Evolutionary conservation across 192 early-diverging fungal genomes (phyloP), one percentile per base, ranked within the genome.

Genomic region (Powellomyces hirtus): DNA sequence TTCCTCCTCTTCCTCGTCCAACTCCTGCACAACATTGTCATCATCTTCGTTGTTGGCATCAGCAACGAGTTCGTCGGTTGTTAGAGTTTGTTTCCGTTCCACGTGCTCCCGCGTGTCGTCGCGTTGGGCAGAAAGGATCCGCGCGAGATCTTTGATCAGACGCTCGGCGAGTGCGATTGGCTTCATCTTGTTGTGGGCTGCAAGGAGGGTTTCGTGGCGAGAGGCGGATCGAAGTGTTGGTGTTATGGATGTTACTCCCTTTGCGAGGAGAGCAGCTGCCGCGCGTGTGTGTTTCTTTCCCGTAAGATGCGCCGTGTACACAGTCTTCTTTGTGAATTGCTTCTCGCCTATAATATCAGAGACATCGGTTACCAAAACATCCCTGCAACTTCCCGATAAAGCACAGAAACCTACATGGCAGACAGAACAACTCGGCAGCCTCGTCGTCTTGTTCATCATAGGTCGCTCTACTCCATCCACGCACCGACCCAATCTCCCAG

Each of bases 221-320:
- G 53, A 56, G 46, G 46, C 26, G 46, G 46, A 49, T 18, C 46
- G 46, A 24, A 49, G 46, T 18, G 46, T 49, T 33, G 20, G 61
- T 24, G 22, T 55, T 10, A 65, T 60, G 7, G 55, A 73, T 0
- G 71, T 72, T 11, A 58, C 70, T 33, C 68, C 69, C 35, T 68
- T 73, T 30, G 70, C 75, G 20, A 38, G 13, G 34, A 89, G 57
- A 24, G 73, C 73, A n/a, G 80, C 79, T 8, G 82, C 86, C 1
- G 90, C 91, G 67, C 94, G 97, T 38, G 87, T 83, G 74, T 98
- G 96, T 70, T 97, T 97, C 75, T 93, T 94, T 34, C 94, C 92
- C 24, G 75, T 88, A 65, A 94, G 76, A 65, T 98, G 95, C 8
- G 86, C 89, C n/a, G 86, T 81, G 75, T 84, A 95, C 1, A 96